A percentile compares a stretch with the other conserved stretches of the same genome.
Conservation (phyloP, 768 basidiomycete species). For the Serendipita sp. region DNA sequence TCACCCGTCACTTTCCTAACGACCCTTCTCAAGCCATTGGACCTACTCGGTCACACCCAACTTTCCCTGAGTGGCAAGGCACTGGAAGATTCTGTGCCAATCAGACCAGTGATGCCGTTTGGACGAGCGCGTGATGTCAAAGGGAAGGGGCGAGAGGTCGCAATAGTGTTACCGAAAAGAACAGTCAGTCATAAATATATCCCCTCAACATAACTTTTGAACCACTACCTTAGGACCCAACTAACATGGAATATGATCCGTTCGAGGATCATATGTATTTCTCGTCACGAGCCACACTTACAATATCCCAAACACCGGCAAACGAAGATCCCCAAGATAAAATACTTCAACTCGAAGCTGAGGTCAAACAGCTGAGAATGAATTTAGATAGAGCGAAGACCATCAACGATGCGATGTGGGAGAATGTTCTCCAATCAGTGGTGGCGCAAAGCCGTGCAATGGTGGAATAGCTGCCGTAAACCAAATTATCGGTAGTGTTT, state of each 20-base stretch:
- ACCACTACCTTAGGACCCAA: not conserved
- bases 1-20: constrained; percentile 55
- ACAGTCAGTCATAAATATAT: not conserved
- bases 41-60: constrained; percentile 67
- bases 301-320: constrained; percentile 14
- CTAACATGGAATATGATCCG: constrained; percentile 12
- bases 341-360: constrained; percentile 52
- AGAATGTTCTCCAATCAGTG: constrained; percentile 53
- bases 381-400: constrained; percentile 72
- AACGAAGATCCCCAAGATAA: constrained; percentile 32
- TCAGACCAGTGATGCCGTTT: constrained; percentile 49
- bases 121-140: constrained; percentile 56
- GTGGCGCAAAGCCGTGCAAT: constrained; percentile 5
- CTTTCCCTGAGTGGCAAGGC: constrained; percentile 27
- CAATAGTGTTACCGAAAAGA: constrained; percentile 36
- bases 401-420: constrained; percentile 93
- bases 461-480: too few relatives aligned
- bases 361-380: constrained; percentile 45
- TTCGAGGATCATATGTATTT: constrained; percentile 19
- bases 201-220: constrained; percentile 3
- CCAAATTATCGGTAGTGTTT: too few relatives aligned
- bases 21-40: constrained; percentile 72
- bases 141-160: constrained; percentile 53
- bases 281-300: constrained; percentile 6
- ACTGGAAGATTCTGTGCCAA: constrained; percentile 41